A percentile compares a stretch with the other conserved stretches of the same genome.
Evolutionary conservation across 2,329 filamentous ascomycete species (phyloP).

Genomic region (Ascochyta lentis): DNA sequence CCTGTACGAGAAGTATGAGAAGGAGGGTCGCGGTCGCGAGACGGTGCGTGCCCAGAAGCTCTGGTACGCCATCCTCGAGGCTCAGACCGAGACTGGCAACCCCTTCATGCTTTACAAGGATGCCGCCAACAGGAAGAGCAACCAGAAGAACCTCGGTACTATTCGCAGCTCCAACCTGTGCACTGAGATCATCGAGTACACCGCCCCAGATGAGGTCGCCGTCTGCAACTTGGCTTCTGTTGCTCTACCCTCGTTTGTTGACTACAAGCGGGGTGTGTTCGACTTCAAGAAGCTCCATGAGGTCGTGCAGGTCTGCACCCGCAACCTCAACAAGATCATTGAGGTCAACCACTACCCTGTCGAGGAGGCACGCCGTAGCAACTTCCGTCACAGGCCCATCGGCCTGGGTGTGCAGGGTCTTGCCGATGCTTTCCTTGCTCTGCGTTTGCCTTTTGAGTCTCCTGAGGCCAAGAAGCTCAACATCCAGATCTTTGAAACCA

Average conservation of each 20-base stretch:
- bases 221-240: slow-evolving; percentile 98
- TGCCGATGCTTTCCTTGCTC: slow-evolving; percentile 95
- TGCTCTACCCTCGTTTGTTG: slow-evolving; percentile 87
- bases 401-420: slow-evolving; percentile 97
- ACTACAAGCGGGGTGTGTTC: slow-evolving; percentile 82
- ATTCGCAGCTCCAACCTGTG: slow-evolving; percentile 99
- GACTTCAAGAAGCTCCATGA: slow-evolving; percentile 98
- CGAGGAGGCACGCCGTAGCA: slow-evolving; percentile 89
- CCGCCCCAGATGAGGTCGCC: slow-evolving; percentile 94
- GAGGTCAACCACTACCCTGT: slow-evolving; percentile 99
- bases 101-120: slow-evolving; percentile 99
- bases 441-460: slow-evolving; percentile 96
- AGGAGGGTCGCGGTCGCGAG: slow-evolving; percentile 83
- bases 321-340: slow-evolving; percentile 97
- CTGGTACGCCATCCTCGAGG: slow-evolving; percentile 98
- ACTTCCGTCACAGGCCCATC: slow-evolving; percentile 95
- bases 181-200: slow-evolving; percentile 99
- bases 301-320: slow-evolving; percentile 88
- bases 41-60: slow-evolving; percentile 98
- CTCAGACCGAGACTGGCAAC: slow-evolving; percentile 98
- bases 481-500: slow-evolving; percentile 98
- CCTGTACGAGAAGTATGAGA: slow-evolving; percentile 89
- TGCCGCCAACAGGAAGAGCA: slow-evolving; percentile 97
- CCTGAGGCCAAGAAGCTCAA: slow-evolving; percentile 92
- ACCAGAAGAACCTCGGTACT: slow-evolving; percentile 99